Conservation (phyloP, 2,329 filamentous ascomycete species). For the Rugonectria rugulosa region DNA sequence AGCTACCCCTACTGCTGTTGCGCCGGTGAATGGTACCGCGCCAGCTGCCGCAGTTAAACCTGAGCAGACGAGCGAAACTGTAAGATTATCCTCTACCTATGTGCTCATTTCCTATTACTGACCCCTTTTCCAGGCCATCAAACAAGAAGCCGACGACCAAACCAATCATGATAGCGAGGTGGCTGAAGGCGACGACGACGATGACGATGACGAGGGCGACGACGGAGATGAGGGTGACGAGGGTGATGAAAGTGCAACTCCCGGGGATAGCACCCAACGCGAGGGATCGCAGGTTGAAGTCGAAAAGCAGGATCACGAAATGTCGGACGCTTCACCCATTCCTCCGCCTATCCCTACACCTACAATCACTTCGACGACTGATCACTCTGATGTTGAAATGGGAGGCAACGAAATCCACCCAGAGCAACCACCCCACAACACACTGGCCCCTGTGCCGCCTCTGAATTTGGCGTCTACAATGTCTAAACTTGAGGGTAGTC, state of each 20-base stretch:
- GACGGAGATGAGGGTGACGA: conserved; percentile 58
- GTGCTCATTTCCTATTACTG: conserved; percentile 15
- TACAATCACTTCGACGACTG: conserved; percentile 25
- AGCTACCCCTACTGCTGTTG: not conserved
- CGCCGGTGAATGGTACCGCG: conserved; percentile 47
- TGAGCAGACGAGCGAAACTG: conserved; percentile 47
- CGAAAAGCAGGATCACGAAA: conserved; percentile 47
- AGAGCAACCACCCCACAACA: conserved; percentile 38
- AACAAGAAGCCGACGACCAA: conserved; percentile 53
- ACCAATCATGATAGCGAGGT: conserved; percentile 61
- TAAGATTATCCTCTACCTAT: conserved; percentile 12
- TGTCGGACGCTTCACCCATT: conserved; percentile 45
- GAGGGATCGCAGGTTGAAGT: conserved; percentile 42
- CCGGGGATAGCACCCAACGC: conserved; percentile 35
- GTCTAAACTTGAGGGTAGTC: conserved; percentile 56
- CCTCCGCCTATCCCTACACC: conserved; percentile 8
- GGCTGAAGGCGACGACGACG: conserved; percentile 59
- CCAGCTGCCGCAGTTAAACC: conserved; percentile 48
- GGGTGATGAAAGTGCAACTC: conserved; percentile 54
- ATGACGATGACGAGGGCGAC: conserved; percentile 56
- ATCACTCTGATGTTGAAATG: conserved; percentile 37
- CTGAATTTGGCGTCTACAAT: conserved; percentile 39
- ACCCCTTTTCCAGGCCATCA: conserved; percentile 46
- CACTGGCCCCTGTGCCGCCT: conserved; percentile 43
- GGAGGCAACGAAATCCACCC: conserved; percentile 33